Evolutionary conservation across 768 basidiomycete genomes (phyloP).

Genomic region (Grammothele lineata): DNA sequence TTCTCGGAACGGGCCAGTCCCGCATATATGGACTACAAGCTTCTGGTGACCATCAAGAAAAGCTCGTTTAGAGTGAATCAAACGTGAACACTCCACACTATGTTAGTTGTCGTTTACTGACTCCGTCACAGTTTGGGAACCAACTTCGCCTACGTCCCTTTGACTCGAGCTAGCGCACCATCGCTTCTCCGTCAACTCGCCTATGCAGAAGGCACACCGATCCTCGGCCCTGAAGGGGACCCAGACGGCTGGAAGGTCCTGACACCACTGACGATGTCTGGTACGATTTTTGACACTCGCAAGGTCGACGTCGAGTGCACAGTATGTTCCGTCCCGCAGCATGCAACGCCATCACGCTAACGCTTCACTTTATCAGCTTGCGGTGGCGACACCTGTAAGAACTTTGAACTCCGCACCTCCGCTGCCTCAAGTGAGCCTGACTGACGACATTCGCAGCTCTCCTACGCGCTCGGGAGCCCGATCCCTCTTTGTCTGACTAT

Average conservation of each 20-base stretch:
- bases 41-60: constrained; percentile 47
- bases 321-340: constrained; percentile 22
- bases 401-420: not conserved
- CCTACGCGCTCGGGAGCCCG: constrained; percentile 46
- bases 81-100: too few relatives aligned
- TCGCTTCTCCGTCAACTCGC: constrained; percentile 35
- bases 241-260: constrained; percentile 37
- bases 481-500: constrained; percentile 49
- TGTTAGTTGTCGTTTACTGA: not conserved
- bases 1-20: constrained; percentile 54
- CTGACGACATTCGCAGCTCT: constrained; percentile 39
- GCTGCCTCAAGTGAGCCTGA: too few relatives aligned
- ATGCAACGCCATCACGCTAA: not conserved
- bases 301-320: constrained; percentile 26
- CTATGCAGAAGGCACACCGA: constrained; percentile 28
- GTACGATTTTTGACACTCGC: constrained; percentile 32
- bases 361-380: constrained; percentile 30
- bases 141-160: constrained; percentile 30
- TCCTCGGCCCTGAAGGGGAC: constrained; percentile 37
- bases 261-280: constrained; percentile 28
- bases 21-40: constrained; percentile 53
- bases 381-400: constrained; percentile 46
- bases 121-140: constrained; percentile 24
- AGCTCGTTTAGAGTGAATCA: constrained; percentile 46
- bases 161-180: constrained; percentile 30